These are phyloP conservation scores for Globisporangium barbulae DNA, from an alignment of 352 stramenopile species.

Conservation along the genomic window DNA sequence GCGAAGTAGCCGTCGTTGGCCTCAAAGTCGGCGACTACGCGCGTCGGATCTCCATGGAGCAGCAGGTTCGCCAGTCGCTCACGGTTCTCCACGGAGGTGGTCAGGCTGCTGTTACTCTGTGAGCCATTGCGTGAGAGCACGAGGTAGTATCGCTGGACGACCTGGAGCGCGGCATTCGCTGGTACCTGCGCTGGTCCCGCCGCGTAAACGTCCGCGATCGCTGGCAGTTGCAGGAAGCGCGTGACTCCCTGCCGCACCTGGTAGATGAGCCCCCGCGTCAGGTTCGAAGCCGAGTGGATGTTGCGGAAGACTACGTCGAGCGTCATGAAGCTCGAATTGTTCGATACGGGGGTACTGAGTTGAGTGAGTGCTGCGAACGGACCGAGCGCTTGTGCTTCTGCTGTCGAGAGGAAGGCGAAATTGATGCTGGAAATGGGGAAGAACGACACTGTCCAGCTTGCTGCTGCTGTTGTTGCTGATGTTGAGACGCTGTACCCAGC, in stretches of 20 bases:
- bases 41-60: constrained; percentile 38
- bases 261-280: constrained; percentile 38
- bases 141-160: constrained; percentile 44
- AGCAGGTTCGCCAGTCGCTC: constrained; percentile 42
- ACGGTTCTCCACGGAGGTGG: constrained; percentile 2
- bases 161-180: constrained; percentile 29
- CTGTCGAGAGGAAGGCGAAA: constrained; percentile 16
- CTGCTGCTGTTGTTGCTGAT: neutral
- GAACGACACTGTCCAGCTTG: neutral
- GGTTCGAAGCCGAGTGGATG: constrained; percentile 28
- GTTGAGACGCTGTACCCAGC: neutral
- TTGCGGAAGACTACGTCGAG: constrained; percentile 46
- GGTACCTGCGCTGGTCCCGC: constrained; percentile 24
- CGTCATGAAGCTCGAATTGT: constrained; percentile 23
- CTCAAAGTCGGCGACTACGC: constrained; percentile 18
- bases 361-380: constrained; percentile 19
- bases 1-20: constrained; percentile 16
- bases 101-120: neutral
- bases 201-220: constrained; percentile 22
- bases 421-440: constrained; percentile 4
- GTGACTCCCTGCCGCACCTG: constrained; percentile 43
- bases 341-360: constrained; percentile 6
- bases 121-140: constrained; percentile 16
- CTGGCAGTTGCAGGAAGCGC: constrained; percentile 33
- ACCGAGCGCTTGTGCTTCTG: constrained; percentile 19